These are phyloP conservation scores for Lactifluus piperatus DNA, from an alignment of 768 basidiomycete genomes.

Conservation along the genomic window DNA sequence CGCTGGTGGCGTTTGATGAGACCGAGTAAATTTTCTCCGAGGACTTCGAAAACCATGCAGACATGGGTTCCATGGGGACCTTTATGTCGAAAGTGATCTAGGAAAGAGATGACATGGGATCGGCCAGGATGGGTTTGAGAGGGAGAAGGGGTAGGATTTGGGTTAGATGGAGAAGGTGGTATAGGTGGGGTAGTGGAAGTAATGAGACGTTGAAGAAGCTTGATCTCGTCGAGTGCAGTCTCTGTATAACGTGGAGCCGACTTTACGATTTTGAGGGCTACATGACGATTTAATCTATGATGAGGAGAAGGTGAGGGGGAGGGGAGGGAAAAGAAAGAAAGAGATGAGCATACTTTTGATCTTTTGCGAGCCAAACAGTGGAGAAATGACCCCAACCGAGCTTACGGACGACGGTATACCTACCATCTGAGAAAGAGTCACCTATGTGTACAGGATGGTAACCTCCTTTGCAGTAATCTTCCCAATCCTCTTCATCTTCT, in stretches of 20 bases:
- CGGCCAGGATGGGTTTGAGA: conserved; percentile 77
- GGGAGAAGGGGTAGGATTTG: conserved; percentile 43
- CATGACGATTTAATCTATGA: conserved; percentile 92
- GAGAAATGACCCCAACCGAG: conserved; percentile 95
- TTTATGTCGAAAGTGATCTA: conserved; percentile 95
- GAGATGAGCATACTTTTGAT: conserved; percentile 54
- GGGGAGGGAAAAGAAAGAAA: not conserved
- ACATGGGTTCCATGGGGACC: conserved; percentile 97
- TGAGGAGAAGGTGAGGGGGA: not conserved
- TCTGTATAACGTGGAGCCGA: conserved; percentile 96
- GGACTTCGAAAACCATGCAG: conserved; percentile 99
- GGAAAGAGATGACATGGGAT: conserved; percentile 92
- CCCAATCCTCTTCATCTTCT: conserved; percentile 90
- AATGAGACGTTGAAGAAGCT: conserved; percentile 91
- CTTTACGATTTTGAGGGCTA: conserved; percentile 98
- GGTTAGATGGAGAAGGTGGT: conserved; percentile 38
- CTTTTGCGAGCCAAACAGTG: conserved; percentile 85
- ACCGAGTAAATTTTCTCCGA: conserved; percentile 92
- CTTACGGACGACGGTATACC: conserved; percentile 89
- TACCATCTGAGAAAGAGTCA: conserved; percentile 76
- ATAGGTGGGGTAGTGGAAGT: conserved; percentile 61
- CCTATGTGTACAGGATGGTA: conserved; percentile 95
- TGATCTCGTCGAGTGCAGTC: conserved; percentile 98
- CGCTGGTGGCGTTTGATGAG: conserved; percentile 98
- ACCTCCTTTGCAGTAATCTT: conserved; percentile 67